phyloP scores from a whole-genome alignment of 2,329 filamentous ascomycete genomes.

The Aspergillus tubingensis region DNA sequence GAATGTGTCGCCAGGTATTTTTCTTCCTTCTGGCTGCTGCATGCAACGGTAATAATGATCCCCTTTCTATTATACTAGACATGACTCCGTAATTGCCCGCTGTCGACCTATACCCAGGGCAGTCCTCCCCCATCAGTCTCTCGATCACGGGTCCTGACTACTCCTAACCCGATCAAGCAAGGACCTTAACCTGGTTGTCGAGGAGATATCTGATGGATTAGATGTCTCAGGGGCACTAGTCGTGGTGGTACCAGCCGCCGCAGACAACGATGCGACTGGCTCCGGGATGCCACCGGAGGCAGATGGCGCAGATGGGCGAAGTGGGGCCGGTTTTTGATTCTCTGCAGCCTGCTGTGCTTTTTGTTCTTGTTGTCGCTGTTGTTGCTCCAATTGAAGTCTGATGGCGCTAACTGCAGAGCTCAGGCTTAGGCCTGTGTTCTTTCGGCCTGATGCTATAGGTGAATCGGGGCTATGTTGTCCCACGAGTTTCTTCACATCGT shows the following conservation, averaged over 20 bases:
- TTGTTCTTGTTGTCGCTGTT: constrained; percentile 10
- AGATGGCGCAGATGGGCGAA: neutral
- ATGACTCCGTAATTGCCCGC: neutral
- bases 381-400: constrained; percentile 20
- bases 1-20: neutral
- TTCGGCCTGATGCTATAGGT: constrained; percentile 13
- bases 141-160: constrained; percentile 1
- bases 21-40: neutral
- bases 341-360: constrained; percentile 1
- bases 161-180: constrained; percentile 27
- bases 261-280: constrained; percentile 1
- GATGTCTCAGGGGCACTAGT: constrained; percentile 3
- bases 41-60: neutral
- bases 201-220: constrained; percentile 14
- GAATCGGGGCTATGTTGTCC: constrained; percentile 26
- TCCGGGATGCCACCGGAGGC: neutral
- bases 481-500: constrained; percentile 36
- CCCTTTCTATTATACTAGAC: too few species aligned
- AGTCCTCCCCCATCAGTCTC: neutral
- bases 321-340: neutral
- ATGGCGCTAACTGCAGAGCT: constrained; percentile 19
- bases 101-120: neutral
- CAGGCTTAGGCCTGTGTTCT: constrained; percentile 12
- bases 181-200: constrained; percentile 23
- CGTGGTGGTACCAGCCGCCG: constrained; percentile 5